Evolutionary conservation across 495 filamentous ascomycete species (phyloP), one percentile per base, ranked within the genome.

Genomic region (Aspergillus incahuasiensis): DNA sequence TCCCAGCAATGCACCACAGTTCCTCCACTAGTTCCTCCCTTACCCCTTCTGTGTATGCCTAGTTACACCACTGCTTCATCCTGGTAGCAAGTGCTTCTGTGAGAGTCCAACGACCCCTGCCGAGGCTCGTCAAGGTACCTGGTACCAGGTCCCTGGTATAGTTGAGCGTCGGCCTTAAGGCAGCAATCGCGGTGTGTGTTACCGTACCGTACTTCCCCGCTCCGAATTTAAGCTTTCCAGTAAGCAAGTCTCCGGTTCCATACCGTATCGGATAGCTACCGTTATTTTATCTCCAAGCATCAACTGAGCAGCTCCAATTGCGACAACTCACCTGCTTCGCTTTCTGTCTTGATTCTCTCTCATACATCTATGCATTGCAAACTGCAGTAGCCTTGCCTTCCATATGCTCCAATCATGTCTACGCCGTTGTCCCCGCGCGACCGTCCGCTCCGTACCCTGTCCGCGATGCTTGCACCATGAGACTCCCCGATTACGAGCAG

Each of bases 401-500:
- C 57, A 56, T 52, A 73, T 74, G 72, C 68, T 75, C 43, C 72
- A 66, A 53, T 52, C 68, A 70, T 68, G 70, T 62, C 56, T 67
- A 28, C 60, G 62, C 54, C 57, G 60, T 50, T 61, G 53, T 42
- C 58, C 63, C 55, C 63, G 71, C 62, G 63, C 65, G 25, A 54
- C 63, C 57, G 20, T 48, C 46, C 68, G 71, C 63, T 60, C 63
- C 19, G 55, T 69, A 58, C 18, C 43, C 28, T 60, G 55, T 40
- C 62, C 59, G 41, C 64, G 45, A 53, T 60, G 61, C 42, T 57
- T 25, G 16, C 44, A 24, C 20, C 52, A 42, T 50, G 19, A 56
- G 2, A 3, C 9, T 25, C 46, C 43, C 46, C 48, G 30, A 18
- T 34, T 55, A 24, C 44, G 34, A 21, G 16, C 39, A 21, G 5